phyloP scores from a whole-genome alignment of 305 asterid genomes.

The Caryopteris hybrid region DNA sequence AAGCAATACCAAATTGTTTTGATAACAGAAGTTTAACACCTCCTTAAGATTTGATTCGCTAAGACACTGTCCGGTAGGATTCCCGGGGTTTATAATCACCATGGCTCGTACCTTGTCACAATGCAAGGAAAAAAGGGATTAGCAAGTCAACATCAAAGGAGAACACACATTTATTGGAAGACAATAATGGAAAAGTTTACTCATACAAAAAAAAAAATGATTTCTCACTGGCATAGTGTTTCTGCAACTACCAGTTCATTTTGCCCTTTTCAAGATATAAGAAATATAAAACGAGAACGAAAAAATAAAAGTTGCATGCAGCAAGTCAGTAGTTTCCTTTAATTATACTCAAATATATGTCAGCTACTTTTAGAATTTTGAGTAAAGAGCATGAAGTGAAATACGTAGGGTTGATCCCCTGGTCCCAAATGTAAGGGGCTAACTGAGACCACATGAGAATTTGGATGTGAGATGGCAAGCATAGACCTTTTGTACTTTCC shows the following conservation, averaged over 20 bases:
- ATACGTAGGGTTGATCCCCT: too few relatives aligned
- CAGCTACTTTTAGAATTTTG: not conserved
- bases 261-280: too few relatives aligned
- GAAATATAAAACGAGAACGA: too few relatives aligned
- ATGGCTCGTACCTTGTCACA: constrained; percentile 77
- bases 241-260: too few relatives aligned
- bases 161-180: not conserved
- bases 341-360: too few relatives aligned
- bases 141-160: not conserved
- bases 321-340: too few relatives aligned
- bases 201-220: not conserved
- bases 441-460: not conserved
- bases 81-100: constrained; percentile 97
- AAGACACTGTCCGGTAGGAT: constrained; percentile 94
- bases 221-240: too few relatives aligned
- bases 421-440: not conserved
- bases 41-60: constrained; percentile 68
- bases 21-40: constrained; percentile 63
- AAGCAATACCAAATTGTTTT: constrained; percentile 70
- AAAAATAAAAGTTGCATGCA: too few relatives aligned
- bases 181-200: not conserved
- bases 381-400: not conserved
- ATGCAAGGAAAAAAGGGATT: not conserved
- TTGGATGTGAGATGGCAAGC: not conserved
- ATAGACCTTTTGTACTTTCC: too few relatives aligned